Percentiles rank a stretch among this genome's conserved stretches.
Evolutionary conservation across 495 filamentous ascomycete genomes (phyloP).

Genomic region (Aspergillus nanangensis): DNA sequence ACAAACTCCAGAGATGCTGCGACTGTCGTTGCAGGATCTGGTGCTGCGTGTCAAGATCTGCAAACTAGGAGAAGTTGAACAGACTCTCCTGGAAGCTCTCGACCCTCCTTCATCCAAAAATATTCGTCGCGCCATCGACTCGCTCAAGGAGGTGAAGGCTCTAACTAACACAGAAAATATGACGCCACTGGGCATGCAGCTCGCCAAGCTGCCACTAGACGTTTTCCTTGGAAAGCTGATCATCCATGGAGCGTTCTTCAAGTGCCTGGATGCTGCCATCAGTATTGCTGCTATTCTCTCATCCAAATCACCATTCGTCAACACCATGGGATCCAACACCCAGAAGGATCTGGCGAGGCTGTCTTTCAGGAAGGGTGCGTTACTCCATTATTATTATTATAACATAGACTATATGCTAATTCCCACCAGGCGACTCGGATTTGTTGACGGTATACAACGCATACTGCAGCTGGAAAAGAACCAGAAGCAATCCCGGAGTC

Average conservation of each 20-base stretch:
- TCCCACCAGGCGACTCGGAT: slow-evolving; percentile 72
- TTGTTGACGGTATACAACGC: slow-evolving; percentile 90
- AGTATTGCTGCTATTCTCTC: slow-evolving; percentile 90
- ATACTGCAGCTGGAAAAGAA: slow-evolving; percentile 79
- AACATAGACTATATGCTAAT: slow-evolving; percentile 4
- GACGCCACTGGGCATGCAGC: slow-evolving; percentile 78
- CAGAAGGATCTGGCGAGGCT: slow-evolving; percentile 74
- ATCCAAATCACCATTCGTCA: slow-evolving; percentile 89
- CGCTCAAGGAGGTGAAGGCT: slow-evolving; percentile 88
- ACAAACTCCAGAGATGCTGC: slow-evolving; percentile 93
- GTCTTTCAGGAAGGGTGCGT: slow-evolving; percentile 63
- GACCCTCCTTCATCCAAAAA: slow-evolving; percentile 89
- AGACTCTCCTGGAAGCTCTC: slow-evolving; percentile 81
- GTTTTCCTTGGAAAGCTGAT: slow-evolving; percentile 93
- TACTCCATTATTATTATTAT: background rate
- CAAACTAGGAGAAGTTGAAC: slow-evolving; percentile 85
- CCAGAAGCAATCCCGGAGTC: slow-evolving; percentile 58
- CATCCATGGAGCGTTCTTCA: slow-evolving; percentile 76
- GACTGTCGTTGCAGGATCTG: slow-evolving; percentile 88
- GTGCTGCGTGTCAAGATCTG: slow-evolving; percentile 97
- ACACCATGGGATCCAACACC: slow-evolving; percentile 72
- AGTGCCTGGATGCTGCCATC: slow-evolving; percentile 82
- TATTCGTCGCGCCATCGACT: slow-evolving; percentile 85
- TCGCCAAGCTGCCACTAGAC: slow-evolving; percentile 85
- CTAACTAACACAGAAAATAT: slow-evolving; percentile 76